These are phyloP conservation scores for Candida sp. DNA, from an alignment of 1,139 yeast species.

Conservation along the genomic window DNA sequence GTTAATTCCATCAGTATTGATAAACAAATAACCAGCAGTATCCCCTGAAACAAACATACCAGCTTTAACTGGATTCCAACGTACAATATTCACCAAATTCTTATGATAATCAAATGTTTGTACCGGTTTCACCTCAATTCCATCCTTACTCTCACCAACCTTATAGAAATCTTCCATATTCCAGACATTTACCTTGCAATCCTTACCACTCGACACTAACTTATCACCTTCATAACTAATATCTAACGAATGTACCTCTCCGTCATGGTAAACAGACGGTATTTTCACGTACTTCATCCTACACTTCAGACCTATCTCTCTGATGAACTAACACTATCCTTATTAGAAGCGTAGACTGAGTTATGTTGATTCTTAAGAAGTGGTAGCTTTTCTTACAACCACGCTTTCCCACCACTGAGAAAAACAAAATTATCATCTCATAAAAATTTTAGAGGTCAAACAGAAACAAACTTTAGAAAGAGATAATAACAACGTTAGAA, in stretches of 20 bases:
- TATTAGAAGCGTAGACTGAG: too few species aligned
- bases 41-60: conserved; percentile 39
- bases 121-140: conserved; percentile 13
- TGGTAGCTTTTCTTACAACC: too few species aligned
- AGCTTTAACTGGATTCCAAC: conserved; percentile 26
- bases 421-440: too few species aligned
- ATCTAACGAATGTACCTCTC: conserved; percentile 35
- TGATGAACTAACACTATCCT: too few species aligned
- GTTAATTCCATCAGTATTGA: conserved; percentile 9
- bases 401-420: too few species aligned
- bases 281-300: conserved; percentile 10
- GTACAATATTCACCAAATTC: conserved; percentile 23
- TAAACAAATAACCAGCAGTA: conserved; percentile 33
- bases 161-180: not conserved
- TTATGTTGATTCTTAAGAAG: too few species aligned
- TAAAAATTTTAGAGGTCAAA: not conserved
- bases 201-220: conserved; percentile 39
- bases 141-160: conserved; percentile 11
- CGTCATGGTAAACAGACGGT: conserved; percentile 26
- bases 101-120: conserved; percentile 13
- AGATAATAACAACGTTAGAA: not conserved
- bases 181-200: conserved; percentile 42
- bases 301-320: too few species aligned
- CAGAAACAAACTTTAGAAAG: not conserved
- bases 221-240: conserved; percentile 19